These are phyloP conservation scores for Penicillium antarcticum DNA, from an alignment of 495 filamentous ascomycete species.

Conservation along the genomic window DNA sequence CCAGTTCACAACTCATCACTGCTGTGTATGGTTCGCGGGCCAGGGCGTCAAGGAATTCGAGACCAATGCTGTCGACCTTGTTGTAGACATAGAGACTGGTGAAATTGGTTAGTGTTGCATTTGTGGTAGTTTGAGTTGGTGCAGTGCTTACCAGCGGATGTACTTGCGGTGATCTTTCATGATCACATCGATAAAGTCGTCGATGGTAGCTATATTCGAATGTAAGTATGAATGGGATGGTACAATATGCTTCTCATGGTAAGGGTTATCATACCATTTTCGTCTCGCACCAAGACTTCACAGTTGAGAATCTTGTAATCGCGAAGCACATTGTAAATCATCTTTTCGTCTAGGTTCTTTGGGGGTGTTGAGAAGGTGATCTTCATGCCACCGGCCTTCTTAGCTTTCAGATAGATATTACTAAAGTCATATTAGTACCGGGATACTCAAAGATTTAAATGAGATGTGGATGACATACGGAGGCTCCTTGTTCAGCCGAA, in stretches of 20 bases:
- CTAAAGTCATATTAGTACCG: slow-evolving; percentile 40
- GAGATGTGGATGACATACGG: slow-evolving; percentile 54
- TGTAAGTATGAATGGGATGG: not conserved
- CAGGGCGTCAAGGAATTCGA: slow-evolving; percentile 88
- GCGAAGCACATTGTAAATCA: slow-evolving; percentile 91
- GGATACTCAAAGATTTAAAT: not conserved
- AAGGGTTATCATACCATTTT: slow-evolving; percentile 56
- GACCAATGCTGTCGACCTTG: slow-evolving; percentile 95
- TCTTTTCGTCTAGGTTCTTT: slow-evolving; percentile 92
- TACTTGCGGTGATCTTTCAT: slow-evolving; percentile 99
- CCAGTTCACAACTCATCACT: slow-evolving; percentile 97
- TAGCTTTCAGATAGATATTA: slow-evolving; percentile 97
- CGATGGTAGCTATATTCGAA: slow-evolving; percentile 67
- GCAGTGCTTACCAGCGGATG: slow-evolving; percentile 63
- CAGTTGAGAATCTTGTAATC: slow-evolving; percentile 99
- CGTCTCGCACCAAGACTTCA: slow-evolving; percentile 92
- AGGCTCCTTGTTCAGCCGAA: slow-evolving; percentile 86
- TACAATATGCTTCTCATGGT: too few species aligned
- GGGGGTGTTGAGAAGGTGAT: slow-evolving; percentile 91
- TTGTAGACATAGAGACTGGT: slow-evolving; percentile 96
- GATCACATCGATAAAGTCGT: slow-evolving; percentile 99
- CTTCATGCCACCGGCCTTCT: slow-evolving; percentile 98
- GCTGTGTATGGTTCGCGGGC: slow-evolving; percentile 90
- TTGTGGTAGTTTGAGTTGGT: not conserved
- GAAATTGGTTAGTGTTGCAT: not conserved